Base-by-base conservation (phyloP, 2,329 filamentous ascomycete genomes). In the Chaetomium sp. region DNA sequence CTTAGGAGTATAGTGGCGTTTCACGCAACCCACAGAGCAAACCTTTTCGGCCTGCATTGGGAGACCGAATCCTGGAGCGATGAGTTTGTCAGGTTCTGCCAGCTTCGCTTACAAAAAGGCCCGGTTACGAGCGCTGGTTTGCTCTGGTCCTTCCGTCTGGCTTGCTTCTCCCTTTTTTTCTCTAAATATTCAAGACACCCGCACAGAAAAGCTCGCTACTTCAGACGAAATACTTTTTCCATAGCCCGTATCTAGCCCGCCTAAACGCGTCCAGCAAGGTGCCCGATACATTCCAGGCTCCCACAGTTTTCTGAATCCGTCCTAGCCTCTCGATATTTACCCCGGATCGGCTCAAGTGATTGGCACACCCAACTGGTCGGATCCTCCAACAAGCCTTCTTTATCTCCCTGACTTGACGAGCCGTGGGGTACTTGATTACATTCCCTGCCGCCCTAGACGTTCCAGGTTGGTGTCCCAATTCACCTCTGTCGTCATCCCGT, bases 1-100 rank as follows among this genome's bases (percentile, higher is more conserved):
- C 61, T 64, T 64, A 62, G 64, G 57, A 61, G 58, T 62, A 59
- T 62, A 59, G 62, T 59, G 62, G 57, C 57, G 57, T 59, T 57
- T 58, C 58, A 55, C 47, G 12, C 33, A 53, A 53, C 48, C 50
- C 55, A 52, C 52, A 19, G 32, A 12, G 37, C 6, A 44, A 47
- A 10, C 35, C 32, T 46, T 47, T 40, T 38, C 42, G 12, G 27
- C 32, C 36, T 50, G 45, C 45, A 55, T 49, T 37, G 12, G 49
- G 38, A 49, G 43, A 57, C 14, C 34, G 44, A 52, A n/a, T 27
- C 10, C 19, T 19, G 45, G 44, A 34, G 49, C 19, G 8, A 43
- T 7, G 14, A 41, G 41, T 19, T 46, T 45, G 44, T 47, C 48
- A 53, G 52, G 54, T 27, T 27, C 19, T 27, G 19, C 19, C 19